Evolutionary conservation across 768 basidiomycete genomes (phyloP), one percentile per base, ranked within the genome.

Genomic region (Mycena albidolilacea): DNA sequence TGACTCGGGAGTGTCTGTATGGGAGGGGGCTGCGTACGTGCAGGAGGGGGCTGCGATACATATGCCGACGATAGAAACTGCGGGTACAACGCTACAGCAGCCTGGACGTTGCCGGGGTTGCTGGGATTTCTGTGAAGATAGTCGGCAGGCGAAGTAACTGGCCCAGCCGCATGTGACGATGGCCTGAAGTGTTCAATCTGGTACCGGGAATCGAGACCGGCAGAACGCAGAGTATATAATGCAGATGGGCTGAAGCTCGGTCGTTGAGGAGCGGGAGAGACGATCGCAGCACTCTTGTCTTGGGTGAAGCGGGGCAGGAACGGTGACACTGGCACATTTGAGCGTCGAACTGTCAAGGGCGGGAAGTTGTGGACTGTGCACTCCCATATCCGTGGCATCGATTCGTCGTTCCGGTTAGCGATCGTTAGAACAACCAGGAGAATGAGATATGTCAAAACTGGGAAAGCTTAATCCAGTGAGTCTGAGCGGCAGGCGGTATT

Each of bases 341-440:
- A 64, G 35, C 60, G 70, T 15, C 19, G 30, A 3, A 65, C 58
- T 5, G 64, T 68, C 55, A 76, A 60, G 9, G 75, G 71, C 19
- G 75, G 75, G 30, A 76, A 73, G 44, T 76, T 73, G 62, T 76
- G 71, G 15, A 76, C 46, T 0, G 75, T 67, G 62, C 75, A 70
- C 37, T 67, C 37, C 75, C 75, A 76, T 19, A 76, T 73, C 2
- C 71, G 64, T 3, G 75, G 71, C 12, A 75, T 57, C 12, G 71
- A 64, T 39, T 76, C 71, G 50, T 73, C 73, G 69, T 76, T 73
- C 15, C 71, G 61, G 59, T 70, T 55, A 57, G 63, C 38, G 43
- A 61, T 10, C 43, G 52, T 52, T 43, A 74, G 64, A 6, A 62
- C 7, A 19, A 77, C 21, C 48, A 76, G 12, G 11, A 74, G 55